Conservation (phyloP, 2,329 filamentous ascomycete species). For the Colletotrichum eremochloae region DNA sequence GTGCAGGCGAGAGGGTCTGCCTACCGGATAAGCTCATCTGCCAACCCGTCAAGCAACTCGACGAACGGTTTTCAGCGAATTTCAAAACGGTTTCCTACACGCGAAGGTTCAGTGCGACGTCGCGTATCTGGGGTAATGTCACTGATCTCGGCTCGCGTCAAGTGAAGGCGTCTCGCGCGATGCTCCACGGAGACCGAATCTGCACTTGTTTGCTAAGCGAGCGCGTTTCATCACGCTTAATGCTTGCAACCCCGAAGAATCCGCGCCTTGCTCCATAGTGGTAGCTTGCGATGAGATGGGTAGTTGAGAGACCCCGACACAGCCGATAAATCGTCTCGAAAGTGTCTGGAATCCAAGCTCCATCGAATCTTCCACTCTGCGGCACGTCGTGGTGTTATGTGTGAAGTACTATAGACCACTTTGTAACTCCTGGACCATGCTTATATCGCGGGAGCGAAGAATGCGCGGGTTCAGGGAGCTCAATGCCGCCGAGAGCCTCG, state of each 20-base stretch:
- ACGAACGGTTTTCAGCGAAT: conserved; percentile 3
- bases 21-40: neutral
- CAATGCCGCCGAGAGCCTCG: neutral
- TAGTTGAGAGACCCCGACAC: no score
- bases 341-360: neutral
- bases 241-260: conserved; percentile 18
- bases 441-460: no score
- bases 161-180: conserved; percentile 22
- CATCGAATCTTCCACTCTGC: neutral
- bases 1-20: neutral
- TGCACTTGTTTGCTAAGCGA: conserved; percentile 6
- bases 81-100: neutral
- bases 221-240: conserved; percentile 33
- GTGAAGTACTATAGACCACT: neutral
- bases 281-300: neutral
- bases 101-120: neutral
- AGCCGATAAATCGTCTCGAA: neutral
- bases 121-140: neutral
- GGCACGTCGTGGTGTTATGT: neutral
- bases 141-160: conserved; percentile 34
- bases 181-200: conserved; percentile 5
- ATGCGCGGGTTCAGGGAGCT: no score
- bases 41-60: neutral
- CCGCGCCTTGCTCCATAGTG: conserved; percentile 14
- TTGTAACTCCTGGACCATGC: no score